Evolutionary conservation across 345 rosid genomes (phyloP).

Genomic region (Cardamine occulta): DNA sequence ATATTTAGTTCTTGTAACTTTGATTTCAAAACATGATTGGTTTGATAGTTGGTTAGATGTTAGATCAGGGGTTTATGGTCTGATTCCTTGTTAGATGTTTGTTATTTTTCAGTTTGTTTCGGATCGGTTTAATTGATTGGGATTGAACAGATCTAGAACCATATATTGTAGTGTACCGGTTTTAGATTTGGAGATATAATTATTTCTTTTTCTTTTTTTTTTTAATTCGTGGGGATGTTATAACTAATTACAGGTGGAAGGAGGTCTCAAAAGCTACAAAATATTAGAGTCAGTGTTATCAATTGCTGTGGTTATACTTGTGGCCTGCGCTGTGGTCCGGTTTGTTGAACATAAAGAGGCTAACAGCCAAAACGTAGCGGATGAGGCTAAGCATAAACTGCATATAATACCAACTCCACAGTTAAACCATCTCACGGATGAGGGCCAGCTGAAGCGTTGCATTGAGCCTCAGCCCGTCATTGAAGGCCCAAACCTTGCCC

Average conservation of each 20-base stretch:
- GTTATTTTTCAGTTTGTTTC: not conserved
- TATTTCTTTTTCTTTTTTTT: not conserved
- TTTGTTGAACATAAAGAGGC: not conserved
- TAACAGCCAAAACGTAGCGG: slow-evolving; percentile 13
- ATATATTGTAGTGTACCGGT: not conserved
- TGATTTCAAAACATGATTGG: slow-evolving; percentile 10
- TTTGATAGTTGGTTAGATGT: slow-evolving; percentile 1
- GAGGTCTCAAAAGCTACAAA: not conserved
- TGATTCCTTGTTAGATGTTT: not conserved
- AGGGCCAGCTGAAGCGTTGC: not conserved
- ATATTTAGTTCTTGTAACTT: slow-evolving; percentile 17
- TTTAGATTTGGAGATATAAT: slow-evolving; percentile 4
- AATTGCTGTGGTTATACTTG: slow-evolving; percentile 15
- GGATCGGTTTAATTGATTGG: not conserved
- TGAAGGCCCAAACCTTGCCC: not conserved
- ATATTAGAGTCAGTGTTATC: not conserved
- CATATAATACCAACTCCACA: not conserved
- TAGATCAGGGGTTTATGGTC: slow-evolving; percentile 1
- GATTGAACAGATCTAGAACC: not conserved
- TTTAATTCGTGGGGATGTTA: not conserved
- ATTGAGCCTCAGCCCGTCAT: not conserved
- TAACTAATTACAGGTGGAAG: slow-evolving; percentile 20
- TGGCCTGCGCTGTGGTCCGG: slow-evolving; percentile 27
- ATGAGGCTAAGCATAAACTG: slow-evolving; percentile 9
- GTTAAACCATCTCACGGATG: slow-evolving; percentile 17